These are phyloP conservation scores for Pholiota adiposa DNA, from an alignment of 1,284 basidiomycete species.

Conservation along the genomic window DNA sequence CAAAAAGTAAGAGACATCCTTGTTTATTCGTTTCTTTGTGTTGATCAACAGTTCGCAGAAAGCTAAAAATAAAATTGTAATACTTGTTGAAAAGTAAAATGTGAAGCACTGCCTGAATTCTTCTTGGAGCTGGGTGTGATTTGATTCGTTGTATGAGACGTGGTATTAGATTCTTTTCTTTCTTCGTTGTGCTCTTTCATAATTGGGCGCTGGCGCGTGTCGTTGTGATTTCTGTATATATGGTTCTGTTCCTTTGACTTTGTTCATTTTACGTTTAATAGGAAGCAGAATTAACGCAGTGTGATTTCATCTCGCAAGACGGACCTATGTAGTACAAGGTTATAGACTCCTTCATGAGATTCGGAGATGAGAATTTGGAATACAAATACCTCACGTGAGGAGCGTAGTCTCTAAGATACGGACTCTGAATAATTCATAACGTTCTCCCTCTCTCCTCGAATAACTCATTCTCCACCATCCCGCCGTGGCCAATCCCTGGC, in stretches of 20 bases:
- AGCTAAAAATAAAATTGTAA: slow-evolving; percentile 9
- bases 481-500: slow-evolving; percentile 9
- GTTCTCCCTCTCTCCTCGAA: not conserved
- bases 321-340: not conserved
- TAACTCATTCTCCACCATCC: not conserved
- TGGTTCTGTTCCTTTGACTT: not conserved
- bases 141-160: not conserved
- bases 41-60: not conserved
- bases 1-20: slow-evolving; percentile 4
- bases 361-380: not conserved
- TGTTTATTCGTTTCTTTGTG: not conserved
- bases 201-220: not conserved
- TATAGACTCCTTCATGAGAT: not conserved
- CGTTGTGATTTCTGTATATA: not conserved
- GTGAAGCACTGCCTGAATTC: not conserved
- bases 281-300: not conserved
- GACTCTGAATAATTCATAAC: not conserved
- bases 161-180: not conserved
- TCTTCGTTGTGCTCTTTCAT: not conserved
- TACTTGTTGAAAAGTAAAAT: not conserved
- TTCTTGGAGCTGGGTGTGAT: not conserved
- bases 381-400: not conserved
- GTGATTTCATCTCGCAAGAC: not conserved
- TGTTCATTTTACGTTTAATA: not conserved
- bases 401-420: slow-evolving; percentile 1